Evolutionary conservation across 352 stramenopile species (phyloP).

Genomic region (Pythium apleroticum): DNA sequence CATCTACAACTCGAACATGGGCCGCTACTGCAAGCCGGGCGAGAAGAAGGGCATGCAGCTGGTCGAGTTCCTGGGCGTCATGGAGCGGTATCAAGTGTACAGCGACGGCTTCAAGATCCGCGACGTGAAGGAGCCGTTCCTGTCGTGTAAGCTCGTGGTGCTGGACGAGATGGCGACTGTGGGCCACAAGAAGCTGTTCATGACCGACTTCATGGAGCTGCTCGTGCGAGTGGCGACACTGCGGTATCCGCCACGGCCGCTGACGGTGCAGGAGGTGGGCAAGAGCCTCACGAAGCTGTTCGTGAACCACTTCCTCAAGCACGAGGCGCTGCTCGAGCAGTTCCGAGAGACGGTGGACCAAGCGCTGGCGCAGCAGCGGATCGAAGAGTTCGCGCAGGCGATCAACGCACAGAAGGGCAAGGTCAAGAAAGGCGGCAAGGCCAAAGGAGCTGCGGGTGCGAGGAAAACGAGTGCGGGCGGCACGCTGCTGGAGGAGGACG

Average conservation of each 20-base stretch:
- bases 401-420: constrained; percentile 43
- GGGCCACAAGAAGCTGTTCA: constrained; percentile 70
- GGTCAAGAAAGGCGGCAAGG: neutral
- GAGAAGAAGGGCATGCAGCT: constrained; percentile 82
- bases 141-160: constrained; percentile 70
- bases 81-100: constrained; percentile 68
- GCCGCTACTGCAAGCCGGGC: constrained; percentile 65
- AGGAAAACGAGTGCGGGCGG: neutral
- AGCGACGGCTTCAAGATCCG: constrained; percentile 60
- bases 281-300: constrained; percentile 63
- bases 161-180: constrained; percentile 74
- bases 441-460: neutral
- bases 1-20: constrained; percentile 73
- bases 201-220: constrained; percentile 82
- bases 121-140: constrained; percentile 68
- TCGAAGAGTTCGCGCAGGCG: constrained; percentile 57
- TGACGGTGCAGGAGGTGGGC: constrained; percentile 41
- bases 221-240: constrained; percentile 57
- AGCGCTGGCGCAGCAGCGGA: constrained; percentile 51
- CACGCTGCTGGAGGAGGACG: neutral
- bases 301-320: constrained; percentile 63
- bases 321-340: constrained; percentile 59
- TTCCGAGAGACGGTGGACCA: constrained; percentile 61
- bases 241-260: constrained; percentile 50
- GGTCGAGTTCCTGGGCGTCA: constrained; percentile 59